These are phyloP conservation scores for Talaromyces stipitatus DNA, from an alignment of 495 filamentous ascomycete genomes.

Conservation along the genomic window DNA sequence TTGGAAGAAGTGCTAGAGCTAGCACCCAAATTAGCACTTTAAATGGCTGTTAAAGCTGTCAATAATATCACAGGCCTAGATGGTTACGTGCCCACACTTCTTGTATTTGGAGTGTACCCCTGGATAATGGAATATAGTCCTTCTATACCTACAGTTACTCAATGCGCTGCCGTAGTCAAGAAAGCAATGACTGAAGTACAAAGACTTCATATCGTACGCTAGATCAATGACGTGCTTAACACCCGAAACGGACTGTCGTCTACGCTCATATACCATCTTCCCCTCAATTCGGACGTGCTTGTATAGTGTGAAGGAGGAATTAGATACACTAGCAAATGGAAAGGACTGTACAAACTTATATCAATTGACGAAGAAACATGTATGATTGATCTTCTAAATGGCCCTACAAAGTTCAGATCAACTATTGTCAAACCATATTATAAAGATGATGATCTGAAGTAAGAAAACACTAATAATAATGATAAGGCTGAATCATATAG, in stretches of 20 bases:
- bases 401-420: background rate
- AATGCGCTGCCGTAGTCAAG: conserved; percentile 7
- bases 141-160: background rate
- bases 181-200: conserved; percentile 2
- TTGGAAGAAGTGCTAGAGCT: conserved; percentile 5
- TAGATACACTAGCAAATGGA: background rate
- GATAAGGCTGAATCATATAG: too few relatives aligned
- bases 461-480: too few relatives aligned
- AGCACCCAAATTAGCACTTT: conserved; percentile 2
- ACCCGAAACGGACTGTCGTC: conserved; percentile 9
- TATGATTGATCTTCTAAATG: background rate
- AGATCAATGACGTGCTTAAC: background rate
- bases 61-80: conserved; percentile 8
- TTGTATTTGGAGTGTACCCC: conserved; percentile 13
- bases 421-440: background rate
- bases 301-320: conserved; percentile 8
- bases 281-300: conserved; percentile 7
- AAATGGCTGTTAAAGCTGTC: conserved; percentile 17
- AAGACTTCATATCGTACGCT: background rate
- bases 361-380: background rate
- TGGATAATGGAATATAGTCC: conserved; percentile 5
- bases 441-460: background rate
- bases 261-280: conserved; percentile 2
- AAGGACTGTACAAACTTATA: background rate
- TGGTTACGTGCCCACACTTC: conserved; percentile 6